Conservation (phyloP, 164 flowering plant genomes). For the Houttuynia cordata region DNA sequence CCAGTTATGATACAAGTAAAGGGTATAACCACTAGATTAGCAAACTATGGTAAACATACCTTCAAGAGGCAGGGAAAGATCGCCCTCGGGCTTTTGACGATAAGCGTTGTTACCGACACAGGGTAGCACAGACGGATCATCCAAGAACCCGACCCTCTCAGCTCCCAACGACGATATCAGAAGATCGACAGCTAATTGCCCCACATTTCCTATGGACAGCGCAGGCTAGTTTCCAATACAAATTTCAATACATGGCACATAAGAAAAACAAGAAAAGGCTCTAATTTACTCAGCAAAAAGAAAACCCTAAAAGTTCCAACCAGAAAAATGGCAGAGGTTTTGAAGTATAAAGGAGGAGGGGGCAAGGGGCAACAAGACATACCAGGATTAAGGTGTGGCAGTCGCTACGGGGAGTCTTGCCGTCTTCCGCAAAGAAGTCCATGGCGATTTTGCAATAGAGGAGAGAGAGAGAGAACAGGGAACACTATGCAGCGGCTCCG, state of each 20-base stretch:
- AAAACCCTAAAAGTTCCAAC: too few species aligned
- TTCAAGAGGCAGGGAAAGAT: conserved; percentile 58
- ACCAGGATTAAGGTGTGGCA: conserved; percentile 68
- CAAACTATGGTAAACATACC: conserved; percentile 20
- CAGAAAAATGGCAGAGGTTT: background rate
- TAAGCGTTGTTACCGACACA: conserved; percentile 88
- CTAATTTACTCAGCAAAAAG: background rate
- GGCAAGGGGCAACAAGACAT: background rate
- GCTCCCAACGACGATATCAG: conserved; percentile 51
- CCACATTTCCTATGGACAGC: conserved; percentile 85
- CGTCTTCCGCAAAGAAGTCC: conserved; percentile 59
- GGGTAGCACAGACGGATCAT: conserved; percentile 64
- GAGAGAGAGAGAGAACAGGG: too few species aligned
- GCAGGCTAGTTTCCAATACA: conserved; percentile 47
- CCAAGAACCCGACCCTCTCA: conserved; percentile 58
- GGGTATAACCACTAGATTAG: too few species aligned
- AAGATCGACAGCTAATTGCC: conserved; percentile 73
- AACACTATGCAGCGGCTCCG: too few species aligned
- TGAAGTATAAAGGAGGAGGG: background rate
- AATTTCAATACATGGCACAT: background rate
- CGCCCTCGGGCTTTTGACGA: conserved; percentile 46
- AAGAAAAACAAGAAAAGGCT: background rate
- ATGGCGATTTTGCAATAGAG: conserved; percentile 15
- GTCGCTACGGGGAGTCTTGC: conserved; percentile 22
- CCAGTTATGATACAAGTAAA: too few species aligned